Evolutionary conservation across 108 stramenopile species (phyloP), one percentile per base, ranked within the genome.

Genomic region (Nannochloropsis gaditana): DNA sequence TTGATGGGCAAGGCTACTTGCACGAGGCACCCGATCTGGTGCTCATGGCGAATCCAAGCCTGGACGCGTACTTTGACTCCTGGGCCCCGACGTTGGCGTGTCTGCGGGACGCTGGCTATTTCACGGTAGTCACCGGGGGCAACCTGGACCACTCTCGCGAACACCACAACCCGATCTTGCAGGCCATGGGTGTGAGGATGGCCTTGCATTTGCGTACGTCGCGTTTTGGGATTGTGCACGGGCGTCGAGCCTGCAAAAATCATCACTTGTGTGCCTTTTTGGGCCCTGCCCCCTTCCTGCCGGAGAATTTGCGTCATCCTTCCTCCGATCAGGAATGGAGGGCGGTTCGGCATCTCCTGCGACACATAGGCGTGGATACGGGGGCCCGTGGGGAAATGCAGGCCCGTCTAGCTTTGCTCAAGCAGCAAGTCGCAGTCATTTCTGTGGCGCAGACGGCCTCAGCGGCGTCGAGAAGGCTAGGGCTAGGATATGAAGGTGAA

Each of bases 21-120:
- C 59, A 73, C 59, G 59, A 73, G 59, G 59, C 59, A n/a, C 59
- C 59, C 19, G 59, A 73, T 73, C 19, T 73, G 59, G 59, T 73
- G 59, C 3, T 73, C 19, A 15, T 73, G 4, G 59, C 59, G 59
- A 73, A 73, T 73, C 59, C 59, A n/a, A 8, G 59, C 6, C n/a
- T 73, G 59, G 59, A 73, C 3, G 15, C n/a, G 19, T 73, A n/a
- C 59, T 73, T 73, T 73, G 59, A 73, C n/a, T 73, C 19, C 59
- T 73, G 59, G 59, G 59, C 59, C 19, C 59, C 59, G 59, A 73
- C 59, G n/a, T 73, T 73, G 59, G 59, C 59, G 8, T 73, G 59
- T 73, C n/a, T 73, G 59, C 59, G 59, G 8, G 59, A 73, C n/a
- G 59, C 59, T 15, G 59, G 59, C n/a, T 73, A 73, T 73, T 73